Conservation (phyloP, 2,329 filamentous ascomycete species). For the Westerdykella aurantiaca region DNA sequence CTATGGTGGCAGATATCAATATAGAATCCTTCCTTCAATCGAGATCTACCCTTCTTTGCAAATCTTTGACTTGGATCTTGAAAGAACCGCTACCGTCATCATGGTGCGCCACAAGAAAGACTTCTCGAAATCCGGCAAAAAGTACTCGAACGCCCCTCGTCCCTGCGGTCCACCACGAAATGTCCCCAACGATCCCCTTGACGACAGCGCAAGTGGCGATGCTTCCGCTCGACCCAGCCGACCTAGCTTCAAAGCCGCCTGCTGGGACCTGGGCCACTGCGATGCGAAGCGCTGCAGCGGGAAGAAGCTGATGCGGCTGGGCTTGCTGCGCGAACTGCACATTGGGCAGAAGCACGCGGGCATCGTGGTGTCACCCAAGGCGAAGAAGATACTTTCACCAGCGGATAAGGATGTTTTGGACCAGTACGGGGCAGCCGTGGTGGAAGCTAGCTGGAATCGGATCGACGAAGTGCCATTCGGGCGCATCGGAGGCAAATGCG, state of each 20-base stretch:
- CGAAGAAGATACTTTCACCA: slow-evolving; percentile 75
- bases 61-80: too few relatives aligned
- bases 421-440: slow-evolving; percentile 86
- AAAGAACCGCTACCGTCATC: too few relatives aligned
- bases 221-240: slow-evolving; percentile 28
- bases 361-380: slow-evolving; percentile 93
- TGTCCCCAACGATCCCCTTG: slow-evolving; percentile 19
- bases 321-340: slow-evolving; percentile 87
- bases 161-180: slow-evolving; percentile 50
- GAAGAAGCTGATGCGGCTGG: slow-evolving; percentile 86
- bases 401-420: slow-evolving; percentile 78
- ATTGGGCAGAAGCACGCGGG: slow-evolving; percentile 88
- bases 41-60: too few relatives aligned
- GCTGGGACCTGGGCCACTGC: slow-evolving; percentile 97
- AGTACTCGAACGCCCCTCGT: slow-evolving; percentile 55
- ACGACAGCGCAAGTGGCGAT: slow-evolving; percentile 15
- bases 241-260: slow-evolving; percentile 80
- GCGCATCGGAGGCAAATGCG: slow-evolving; percentile 88
- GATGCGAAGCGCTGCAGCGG: slow-evolving; percentile 95
- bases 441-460: slow-evolving; percentile 95
- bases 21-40: too few relatives aligned
- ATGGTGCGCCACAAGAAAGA: slow-evolving; percentile 99
- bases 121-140: slow-evolving; percentile 66
- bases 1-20: too few relatives aligned
- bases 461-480: slow-evolving; percentile 86